phyloP scores from a whole-genome alignment of 106 monocot species.

The Dioscorea zingiberensis region DNA sequence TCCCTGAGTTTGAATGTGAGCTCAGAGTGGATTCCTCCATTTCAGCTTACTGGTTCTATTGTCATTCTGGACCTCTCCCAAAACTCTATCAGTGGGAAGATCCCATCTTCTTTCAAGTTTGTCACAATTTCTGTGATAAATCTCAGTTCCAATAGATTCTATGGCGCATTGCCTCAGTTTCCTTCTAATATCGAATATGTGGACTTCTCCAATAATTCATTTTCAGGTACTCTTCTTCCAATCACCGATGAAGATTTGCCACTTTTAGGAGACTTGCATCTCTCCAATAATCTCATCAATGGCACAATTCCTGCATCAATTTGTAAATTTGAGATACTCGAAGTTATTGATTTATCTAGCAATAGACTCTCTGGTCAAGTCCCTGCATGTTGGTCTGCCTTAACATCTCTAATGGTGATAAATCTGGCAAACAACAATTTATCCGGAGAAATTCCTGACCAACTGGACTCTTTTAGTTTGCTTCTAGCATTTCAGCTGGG shows the following conservation, averaged over 20 bases:
- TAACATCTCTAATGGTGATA: background rate
- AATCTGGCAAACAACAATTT: slow-evolving; percentile 19
- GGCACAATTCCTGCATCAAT: slow-evolving; percentile 18
- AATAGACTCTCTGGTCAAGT: slow-evolving; percentile 18
- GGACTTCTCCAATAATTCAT: slow-evolving; percentile 20
- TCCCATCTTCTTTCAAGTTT: slow-evolving; percentile 4
- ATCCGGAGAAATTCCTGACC: slow-evolving; percentile 13
- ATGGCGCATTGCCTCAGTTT: slow-evolving; percentile 18
- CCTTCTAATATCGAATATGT: background rate
- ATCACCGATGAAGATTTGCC: background rate
- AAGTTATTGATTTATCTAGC: slow-evolving; percentile 23
- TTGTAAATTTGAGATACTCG: background rate
- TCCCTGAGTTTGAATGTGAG: slow-evolving; percentile 5
- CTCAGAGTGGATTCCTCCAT: slow-evolving; percentile 32
- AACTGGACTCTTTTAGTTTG: background rate
- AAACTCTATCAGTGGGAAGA: slow-evolving; percentile 16
- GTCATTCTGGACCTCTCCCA: slow-evolving; percentile 7
- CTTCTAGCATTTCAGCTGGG: slow-evolving; percentile 8
- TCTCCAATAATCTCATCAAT: slow-evolving; percentile 8
- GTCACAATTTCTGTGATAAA: background rate
- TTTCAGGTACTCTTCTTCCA: slow-evolving; percentile 14
- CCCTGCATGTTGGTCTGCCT: background rate
- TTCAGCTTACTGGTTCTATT: slow-evolving; percentile 16
- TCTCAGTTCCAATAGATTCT: slow-evolving; percentile 17
- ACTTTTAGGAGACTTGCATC: background rate